Base-by-base conservation (phyloP, 176 grass and related monocot genomes). In the Phoenix roebelenii region DNA sequence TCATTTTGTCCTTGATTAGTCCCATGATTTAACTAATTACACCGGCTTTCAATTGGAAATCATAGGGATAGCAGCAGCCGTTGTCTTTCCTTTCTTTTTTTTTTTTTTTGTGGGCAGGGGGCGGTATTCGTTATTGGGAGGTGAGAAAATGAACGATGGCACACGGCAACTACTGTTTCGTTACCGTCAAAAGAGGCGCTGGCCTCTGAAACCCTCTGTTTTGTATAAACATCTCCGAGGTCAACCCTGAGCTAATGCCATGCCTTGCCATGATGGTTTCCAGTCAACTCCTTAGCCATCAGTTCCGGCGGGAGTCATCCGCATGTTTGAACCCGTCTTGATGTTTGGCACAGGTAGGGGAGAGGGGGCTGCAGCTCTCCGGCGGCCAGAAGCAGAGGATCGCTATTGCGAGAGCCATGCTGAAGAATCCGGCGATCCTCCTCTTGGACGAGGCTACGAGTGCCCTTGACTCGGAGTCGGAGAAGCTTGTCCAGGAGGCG, bases 321-420 rank as follows among this genome's bases (percentile, higher is more conserved):
- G 5, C 15, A 2, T 18, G 57, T 53, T 25, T 55, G 35, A 44
- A 44, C 35, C 10, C 9, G 35, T 44, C 35, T 12, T 44, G 35
- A 12, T 14, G 35, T 44, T 9, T 44, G 35, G 35, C 5, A 3
- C 65, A 88, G 89, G 84, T 88, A 1, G 84, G 84, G 50, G 89
- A 94, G 28, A 55, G 89, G 23, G 89, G 89, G 3, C 61, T 88
- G 48, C 89, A 94, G 59, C 67, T 94, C 3, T 94, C 89, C 3
- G 89, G 89, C 25, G 89, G 89, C 26, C 84, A 94, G 69, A 94
- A 94, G 54, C 89, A 94, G 15, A 65, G 89, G 2, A 88, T 94
- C 55, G 89, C 89, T 16, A 94, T 94, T 64, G 89, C 89, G 3
- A 84, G 89, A 32, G 89, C 89, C 17, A 88, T 94, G 89, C 62